Conservation (phyloP, 495 filamentous ascomycete species). For the Neurospora sp. region DNA sequence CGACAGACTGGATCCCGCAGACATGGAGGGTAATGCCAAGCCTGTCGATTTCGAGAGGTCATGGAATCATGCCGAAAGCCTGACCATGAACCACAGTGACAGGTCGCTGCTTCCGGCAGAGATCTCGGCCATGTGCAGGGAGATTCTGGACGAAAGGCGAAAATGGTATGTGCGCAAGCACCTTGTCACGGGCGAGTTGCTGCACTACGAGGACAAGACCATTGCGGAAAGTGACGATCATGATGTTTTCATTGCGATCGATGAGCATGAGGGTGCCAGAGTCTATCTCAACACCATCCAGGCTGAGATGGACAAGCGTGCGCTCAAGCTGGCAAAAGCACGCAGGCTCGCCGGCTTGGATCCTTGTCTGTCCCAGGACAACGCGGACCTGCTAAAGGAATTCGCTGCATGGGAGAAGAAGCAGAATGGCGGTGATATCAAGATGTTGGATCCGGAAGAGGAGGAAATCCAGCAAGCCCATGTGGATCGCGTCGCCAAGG, state of each 20-base stretch:
- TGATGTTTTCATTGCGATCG: conserved; percentile 40
- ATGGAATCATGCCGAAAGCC: conserved; percentile 71
- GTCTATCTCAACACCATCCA: conserved; percentile 71
- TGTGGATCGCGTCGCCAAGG: conserved; percentile 66
- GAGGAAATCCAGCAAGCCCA: conserved; percentile 11
- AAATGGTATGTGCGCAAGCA: conserved; percentile 52
- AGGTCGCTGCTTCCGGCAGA: conserved; percentile 60
- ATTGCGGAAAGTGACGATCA: conserved; percentile 38
- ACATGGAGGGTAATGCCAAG: conserved; percentile 92
- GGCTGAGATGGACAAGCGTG: conserved; percentile 48
- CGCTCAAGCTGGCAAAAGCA: conserved; percentile 38
- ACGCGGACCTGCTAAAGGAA: conserved; percentile 4
- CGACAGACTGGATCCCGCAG: conserved; percentile 86
- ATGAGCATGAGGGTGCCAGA: conserved; percentile 76
- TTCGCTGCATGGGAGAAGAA: conserved; percentile 11
- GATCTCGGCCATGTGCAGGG: conserved; percentile 53
- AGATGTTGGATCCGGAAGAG: neutral
- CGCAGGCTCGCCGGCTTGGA: conserved; percentile 34
- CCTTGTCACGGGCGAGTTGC: conserved; percentile 32
- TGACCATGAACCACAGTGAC: conserved; percentile 71
- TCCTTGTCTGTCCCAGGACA: conserved; percentile 13
- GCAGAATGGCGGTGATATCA: conserved; percentile 5
- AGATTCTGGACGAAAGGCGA: conserved; percentile 54
- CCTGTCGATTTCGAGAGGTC: conserved; percentile 91
- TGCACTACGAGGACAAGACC: conserved; percentile 54